These are phyloP conservation scores for Zelopaecilomyces penicillatus DNA, from an alignment of 2,329 filamentous ascomycete species.

Conservation along the genomic window DNA sequence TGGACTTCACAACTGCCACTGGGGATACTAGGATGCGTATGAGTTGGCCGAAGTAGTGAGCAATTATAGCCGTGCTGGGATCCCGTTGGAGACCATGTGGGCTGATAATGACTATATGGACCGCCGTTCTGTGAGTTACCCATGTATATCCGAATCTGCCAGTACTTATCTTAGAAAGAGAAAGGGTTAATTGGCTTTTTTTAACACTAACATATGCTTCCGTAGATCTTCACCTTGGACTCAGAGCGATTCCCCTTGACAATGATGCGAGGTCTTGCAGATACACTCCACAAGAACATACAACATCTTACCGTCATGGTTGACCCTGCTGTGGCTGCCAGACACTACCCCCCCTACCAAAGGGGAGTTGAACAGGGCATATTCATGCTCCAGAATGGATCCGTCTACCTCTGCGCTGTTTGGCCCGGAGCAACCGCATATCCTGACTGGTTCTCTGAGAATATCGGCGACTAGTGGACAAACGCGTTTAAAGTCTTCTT, in stretches of 20 bases:
- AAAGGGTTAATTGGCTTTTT: neutral
- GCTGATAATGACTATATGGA: constrained; percentile 38
- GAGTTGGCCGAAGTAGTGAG: constrained; percentile 58
- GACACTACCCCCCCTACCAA: constrained; percentile 37
- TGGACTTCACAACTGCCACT: constrained; percentile 54
- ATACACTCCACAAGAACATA: constrained; percentile 55
- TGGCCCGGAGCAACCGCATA: constrained; percentile 67
- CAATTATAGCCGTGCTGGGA: constrained; percentile 57
- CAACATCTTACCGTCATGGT: constrained; percentile 74
- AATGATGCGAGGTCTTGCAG: constrained; percentile 56
- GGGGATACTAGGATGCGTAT: constrained; percentile 56
- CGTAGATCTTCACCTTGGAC: constrained; percentile 51
- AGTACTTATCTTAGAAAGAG: neutral
- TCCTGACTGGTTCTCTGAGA: constrained; percentile 67
- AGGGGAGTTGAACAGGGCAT: constrained; percentile 34
- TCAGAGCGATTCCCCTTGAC: constrained; percentile 52
- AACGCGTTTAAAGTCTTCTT: constrained; percentile 60
- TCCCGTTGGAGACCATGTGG: constrained; percentile 50
- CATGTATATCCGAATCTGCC: neutral
- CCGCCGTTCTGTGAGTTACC: constrained; percentile 13
- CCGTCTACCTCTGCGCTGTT: constrained; percentile 55
- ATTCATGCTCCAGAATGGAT: constrained; percentile 46
- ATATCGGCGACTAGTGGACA: constrained; percentile 59
- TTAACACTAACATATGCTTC: neutral
- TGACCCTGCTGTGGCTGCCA: constrained; percentile 58